Base-by-base conservation (phyloP, 495 filamentous ascomycete genomes). In the Podospora conica region DNA sequence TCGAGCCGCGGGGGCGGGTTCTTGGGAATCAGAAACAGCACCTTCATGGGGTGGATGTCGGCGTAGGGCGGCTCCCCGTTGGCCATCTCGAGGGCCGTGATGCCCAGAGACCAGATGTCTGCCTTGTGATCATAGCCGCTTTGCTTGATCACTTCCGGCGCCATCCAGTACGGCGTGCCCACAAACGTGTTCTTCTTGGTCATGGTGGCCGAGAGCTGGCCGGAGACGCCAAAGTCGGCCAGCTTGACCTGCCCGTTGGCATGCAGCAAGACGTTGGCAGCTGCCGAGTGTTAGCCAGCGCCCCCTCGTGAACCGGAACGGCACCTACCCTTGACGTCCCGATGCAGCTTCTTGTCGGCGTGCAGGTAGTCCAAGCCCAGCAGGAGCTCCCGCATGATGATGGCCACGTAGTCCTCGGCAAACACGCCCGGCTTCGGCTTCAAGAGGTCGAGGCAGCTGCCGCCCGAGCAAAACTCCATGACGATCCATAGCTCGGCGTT, bases 121-220 rank as follows among this genome's bases (percentile, higher is more conserved):
- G 95, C 96, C 79, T 98, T 98, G 79, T 96, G 93, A 71, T 97
- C 94, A 77, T 98, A 98, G 53, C 95, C 95, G 60, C 91, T 95
- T 74, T 96, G 93, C 80, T 96, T 96, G 77, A 98, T 98, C 29
- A 98, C 95, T 76, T 98, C 95, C 9, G 95, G 95, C 5, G 95
- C 95, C 95, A 98, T 98, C 95, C 95, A 98, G 78, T 97, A 98
- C 0, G 95, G 95, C 2, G 95, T 98, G 15, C 95, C 95, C 23
- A 98, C 95, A 74, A 98, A 98, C 0, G 95, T 98, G 73, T 98
- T 98, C 77, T 97, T 97, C 79, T 97, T 96, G 24, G 96, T 97
- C 91, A 97, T 98, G n/a, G 95, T 97, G 2, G 92, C 92, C 23
- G 94, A 93, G n/a, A 98, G 82, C 73, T 98, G 95, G 15, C 94